Base-by-base conservation (phyloP, 176 grass and related monocot species). In the Hordeum marinum region DNA sequence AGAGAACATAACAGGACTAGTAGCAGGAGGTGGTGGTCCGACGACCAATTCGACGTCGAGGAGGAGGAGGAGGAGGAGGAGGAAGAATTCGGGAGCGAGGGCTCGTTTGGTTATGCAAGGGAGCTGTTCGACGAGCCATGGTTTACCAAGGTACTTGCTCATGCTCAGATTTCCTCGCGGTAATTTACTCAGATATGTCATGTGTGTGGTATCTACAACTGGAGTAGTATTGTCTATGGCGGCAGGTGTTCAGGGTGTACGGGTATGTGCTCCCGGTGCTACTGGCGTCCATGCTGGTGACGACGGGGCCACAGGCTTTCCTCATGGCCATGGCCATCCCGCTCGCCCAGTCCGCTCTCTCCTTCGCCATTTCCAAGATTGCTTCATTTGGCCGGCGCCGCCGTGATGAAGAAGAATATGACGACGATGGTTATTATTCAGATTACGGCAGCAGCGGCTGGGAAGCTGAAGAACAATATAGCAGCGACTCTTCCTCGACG, bases 271-370 rank as follows among this genome's bases (percentile, higher is more conserved):
- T 94, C 73, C 92, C 95, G 10, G 77, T 88, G 62, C 84, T 97
- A 37, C 74, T 97, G 70, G 80, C 27, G 26, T 97, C 92, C 25
- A 91, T 92, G 88, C 59, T 94, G 82, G 73, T 83, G 36, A 40
- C 90, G 14, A 91, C 90, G 36, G 92, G 92, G 55, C 88, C 84
- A 27, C 92, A 92, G 45, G 95, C 92, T 31, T 91, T 97, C 73
- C 85, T 97, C 34, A 82, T 97, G 95, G 95, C 92, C 54, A 88
- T 97, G 64, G 92, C 82, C 11, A 50, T 97, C 63, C 95, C 92
- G 46, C 92, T 97, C 29, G 90, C 64, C 32, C 95, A 97, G 72
- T 94, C 92, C 1, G 90, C 79, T 65, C 52, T 94, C 36, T 94
- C 95, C 48, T 77, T 97, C 15, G 68, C 55, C 52, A 21, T 97